phyloP scores from a whole-genome alignment of 768 basidiomycete genomes.

The Tricholoma bakamatsutake region DNA sequence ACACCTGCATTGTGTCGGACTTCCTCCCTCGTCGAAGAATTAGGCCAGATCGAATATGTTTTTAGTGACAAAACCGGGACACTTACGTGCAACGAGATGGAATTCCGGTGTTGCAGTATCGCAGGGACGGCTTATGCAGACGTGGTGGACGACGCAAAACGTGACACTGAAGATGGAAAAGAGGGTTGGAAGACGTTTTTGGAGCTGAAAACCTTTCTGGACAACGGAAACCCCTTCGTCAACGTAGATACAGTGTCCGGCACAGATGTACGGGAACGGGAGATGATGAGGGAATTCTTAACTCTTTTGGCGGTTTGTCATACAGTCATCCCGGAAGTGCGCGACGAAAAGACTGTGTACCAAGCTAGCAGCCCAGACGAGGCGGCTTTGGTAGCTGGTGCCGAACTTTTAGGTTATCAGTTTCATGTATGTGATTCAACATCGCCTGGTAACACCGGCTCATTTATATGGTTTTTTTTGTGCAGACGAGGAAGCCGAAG shows the following conservation, averaged over 20 bases:
- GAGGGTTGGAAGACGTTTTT: constrained; percentile 77
- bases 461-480: not conserved
- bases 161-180: constrained; percentile 51
- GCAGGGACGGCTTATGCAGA: constrained; percentile 89
- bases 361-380: constrained; percentile 99
- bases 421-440: constrained; percentile 68
- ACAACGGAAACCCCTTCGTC: constrained; percentile 55
- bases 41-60: constrained; percentile 96
- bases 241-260: constrained; percentile 34
- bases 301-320: constrained; percentile 92
- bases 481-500: constrained; percentile 89
- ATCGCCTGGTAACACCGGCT: not conserved
- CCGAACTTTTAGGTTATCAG: constrained; percentile 85
- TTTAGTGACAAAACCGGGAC: constrained; percentile 96
- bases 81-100: constrained; percentile 97
- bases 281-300: constrained; percentile 65
- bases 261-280: constrained; percentile 35
- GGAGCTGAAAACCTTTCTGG: constrained; percentile 56
- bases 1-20: constrained; percentile 98
- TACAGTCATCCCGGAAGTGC: constrained; percentile 93
- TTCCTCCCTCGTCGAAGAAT: constrained; percentile 95
- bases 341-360: constrained; percentile 84
- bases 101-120: constrained; percentile 86
- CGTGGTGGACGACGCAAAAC: constrained; percentile 81
- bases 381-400: constrained; percentile 91